A percentile compares a stretch with the other conserved stretches of the same genome.
Conservation (phyloP, 345 rosid genomes). For the Syzygium jambos region DNA sequence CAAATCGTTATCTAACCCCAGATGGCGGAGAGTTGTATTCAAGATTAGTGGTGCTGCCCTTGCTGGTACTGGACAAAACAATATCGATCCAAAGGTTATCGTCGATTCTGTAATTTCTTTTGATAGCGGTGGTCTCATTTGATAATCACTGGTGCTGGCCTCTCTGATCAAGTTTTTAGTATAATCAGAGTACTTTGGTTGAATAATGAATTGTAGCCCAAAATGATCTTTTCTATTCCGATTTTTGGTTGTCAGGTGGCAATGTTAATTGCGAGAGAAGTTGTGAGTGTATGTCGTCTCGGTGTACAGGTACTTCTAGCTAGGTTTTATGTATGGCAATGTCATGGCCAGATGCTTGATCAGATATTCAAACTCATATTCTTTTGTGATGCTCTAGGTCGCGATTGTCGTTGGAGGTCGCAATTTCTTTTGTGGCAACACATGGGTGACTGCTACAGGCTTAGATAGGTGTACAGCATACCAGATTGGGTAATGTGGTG, state of each 20-base stretch:
- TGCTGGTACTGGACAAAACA: slow-evolving; percentile 61
- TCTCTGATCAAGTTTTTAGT: not conserved
- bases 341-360: not conserved
- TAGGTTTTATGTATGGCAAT: not conserved
- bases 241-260: slow-evolving; percentile 41
- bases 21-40: slow-evolving; percentile 85
- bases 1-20: slow-evolving; percentile 42
- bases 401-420: slow-evolving; percentile 91
- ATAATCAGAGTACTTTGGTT: not conserved
- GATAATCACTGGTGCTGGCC: not conserved
- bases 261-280: slow-evolving; percentile 72
- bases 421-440: slow-evolving; percentile 70
- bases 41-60: slow-evolving; percentile 87
- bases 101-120: not conserved
- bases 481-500: slow-evolving; percentile 60
- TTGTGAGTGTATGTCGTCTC: slow-evolving; percentile 55
- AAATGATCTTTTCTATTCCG: not conserved
- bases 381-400: slow-evolving; percentile 33
- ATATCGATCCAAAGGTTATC: slow-evolving; percentile 74
- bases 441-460: slow-evolving; percentile 76
- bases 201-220: not conserved
- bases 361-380: not conserved
- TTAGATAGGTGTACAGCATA: slow-evolving; percentile 76
- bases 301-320: slow-evolving; percentile 62
- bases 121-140: not conserved